These are phyloP conservation scores for Lepiota brunneoincarnata DNA, from an alignment of 768 basidiomycete species.

Conservation along the genomic window DNA sequence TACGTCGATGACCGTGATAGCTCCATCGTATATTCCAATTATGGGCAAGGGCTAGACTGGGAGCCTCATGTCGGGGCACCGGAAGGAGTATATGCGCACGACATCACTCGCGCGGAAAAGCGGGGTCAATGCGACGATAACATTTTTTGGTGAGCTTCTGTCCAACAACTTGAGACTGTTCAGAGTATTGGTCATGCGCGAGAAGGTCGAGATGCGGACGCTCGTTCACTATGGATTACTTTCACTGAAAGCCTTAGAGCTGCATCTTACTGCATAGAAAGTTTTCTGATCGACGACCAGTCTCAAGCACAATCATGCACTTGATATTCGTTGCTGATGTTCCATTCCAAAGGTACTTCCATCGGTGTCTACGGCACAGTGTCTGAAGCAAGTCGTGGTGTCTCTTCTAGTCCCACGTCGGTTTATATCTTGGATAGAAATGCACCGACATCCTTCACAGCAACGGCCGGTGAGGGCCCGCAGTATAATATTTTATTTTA, in stretches of 20 bases:
- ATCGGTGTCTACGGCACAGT: constrained; percentile 9
- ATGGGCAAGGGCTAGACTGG: not conserved
- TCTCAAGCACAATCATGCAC: too few relatives aligned
- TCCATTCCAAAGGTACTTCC: not conserved
- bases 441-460: not conserved
- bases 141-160: not conserved
- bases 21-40: not conserved
- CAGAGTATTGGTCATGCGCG: too few relatives aligned
- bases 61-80: not conserved
- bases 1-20: constrained; percentile 7
- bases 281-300: too few relatives aligned
- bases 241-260: too few relatives aligned
- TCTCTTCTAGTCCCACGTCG: not conserved
- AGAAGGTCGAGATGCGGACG: too few relatives aligned
- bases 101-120: not conserved
- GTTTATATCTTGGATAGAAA: constrained; percentile 1
- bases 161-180: too few relatives aligned
- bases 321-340: too few relatives aligned
- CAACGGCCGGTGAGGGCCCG: not conserved
- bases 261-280: too few relatives aligned
- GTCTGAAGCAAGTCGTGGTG: not conserved
- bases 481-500: constrained; percentile 3
- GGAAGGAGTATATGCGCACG: constrained; percentile 1
- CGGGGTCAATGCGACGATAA: constrained; percentile 7
- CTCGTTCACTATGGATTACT: too few relatives aligned